Evolutionary conservation across 371 early-diverging fungal species (phyloP).

Genomic region (Thermomucor indicae-seudaticae): DNA sequence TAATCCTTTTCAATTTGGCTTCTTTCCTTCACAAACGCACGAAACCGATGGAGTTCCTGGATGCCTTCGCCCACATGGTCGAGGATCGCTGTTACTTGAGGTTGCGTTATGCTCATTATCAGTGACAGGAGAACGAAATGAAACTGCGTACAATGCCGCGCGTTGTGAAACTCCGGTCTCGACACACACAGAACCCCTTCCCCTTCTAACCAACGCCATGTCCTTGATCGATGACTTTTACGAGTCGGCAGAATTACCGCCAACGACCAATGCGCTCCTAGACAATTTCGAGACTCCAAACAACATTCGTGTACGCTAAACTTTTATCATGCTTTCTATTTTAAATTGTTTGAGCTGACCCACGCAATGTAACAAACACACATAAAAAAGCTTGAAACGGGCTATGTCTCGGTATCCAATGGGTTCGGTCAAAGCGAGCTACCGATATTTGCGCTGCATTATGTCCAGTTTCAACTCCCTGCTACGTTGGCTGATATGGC

Average conservation of each 20-base stretch:
- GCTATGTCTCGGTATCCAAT: conserved; percentile 41
- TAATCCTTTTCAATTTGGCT: conserved; percentile 74
- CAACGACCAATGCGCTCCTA: not conserved
- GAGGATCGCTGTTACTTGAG: conserved; percentile 54
- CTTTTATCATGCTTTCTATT: no score
- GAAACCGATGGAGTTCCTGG: conserved; percentile 60
- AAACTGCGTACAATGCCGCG: no score
- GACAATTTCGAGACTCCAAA: no score
- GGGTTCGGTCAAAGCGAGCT: conserved; percentile 45
- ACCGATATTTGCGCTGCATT: conserved; percentile 72
- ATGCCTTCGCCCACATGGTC: conserved; percentile 59
- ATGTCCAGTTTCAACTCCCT: conserved; percentile 79
- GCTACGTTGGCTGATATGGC: conserved; percentile 62
- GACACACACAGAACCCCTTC: no score
- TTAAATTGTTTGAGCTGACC: no score
- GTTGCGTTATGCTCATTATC: conserved; percentile 47
- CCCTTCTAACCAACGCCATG: no score
- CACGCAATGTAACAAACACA: no score
- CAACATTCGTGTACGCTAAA: no score
- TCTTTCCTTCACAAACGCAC: conserved; percentile 72
- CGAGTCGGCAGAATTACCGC: conserved; percentile 20
- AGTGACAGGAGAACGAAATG: not conserved
- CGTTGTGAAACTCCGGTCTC: no score
- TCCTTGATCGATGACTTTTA: conserved; percentile 39
- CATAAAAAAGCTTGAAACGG: conserved; percentile 58